A percentile compares a stretch with the other conserved stretches of the same genome.
phyloP scores from a whole-genome alignment of 2,329 filamentous ascomycete genomes.

The Fusarium sterilihyphosum region DNA sequence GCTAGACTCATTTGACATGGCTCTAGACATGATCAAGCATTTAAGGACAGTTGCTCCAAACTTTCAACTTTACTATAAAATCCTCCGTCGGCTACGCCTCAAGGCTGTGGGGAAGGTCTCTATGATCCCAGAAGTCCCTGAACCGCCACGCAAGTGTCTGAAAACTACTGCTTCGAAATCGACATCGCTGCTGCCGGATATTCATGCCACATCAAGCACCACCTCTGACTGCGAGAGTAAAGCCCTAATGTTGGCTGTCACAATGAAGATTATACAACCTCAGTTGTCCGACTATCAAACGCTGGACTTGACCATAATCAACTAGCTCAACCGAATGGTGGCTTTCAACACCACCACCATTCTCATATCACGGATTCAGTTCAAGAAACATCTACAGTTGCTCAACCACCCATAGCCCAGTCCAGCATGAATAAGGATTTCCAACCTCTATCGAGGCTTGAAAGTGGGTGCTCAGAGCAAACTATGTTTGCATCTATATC shows the following conservation, averaged over 20 bases:
- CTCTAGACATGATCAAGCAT: neutral
- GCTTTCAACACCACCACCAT: neutral
- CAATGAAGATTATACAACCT: neutral
- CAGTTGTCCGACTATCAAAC: neutral
- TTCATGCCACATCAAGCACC: neutral
- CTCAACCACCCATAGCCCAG: neutral
- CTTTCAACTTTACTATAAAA: neutral
- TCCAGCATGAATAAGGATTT: neutral
- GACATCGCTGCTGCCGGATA: neutral
- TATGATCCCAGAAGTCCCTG: neutral
- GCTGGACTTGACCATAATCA: neutral
- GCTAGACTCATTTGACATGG: neutral
- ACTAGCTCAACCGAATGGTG: rapidly evolving
- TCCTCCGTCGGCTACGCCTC: neutral
- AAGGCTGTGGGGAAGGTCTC: neutral
- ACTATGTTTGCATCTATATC: neutral
- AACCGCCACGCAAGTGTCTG: neutral
- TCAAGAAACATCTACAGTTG: neutral
- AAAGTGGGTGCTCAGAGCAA: neutral
- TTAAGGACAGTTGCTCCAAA: neutral
- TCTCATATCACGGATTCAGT: neutral
- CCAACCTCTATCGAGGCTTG: neutral
- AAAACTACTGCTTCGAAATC: neutral
- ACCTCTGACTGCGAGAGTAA: neutral
- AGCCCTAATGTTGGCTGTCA: neutral